Percentiles rank a stretch among this genome's conserved stretches.
These are phyloP conservation scores for Pseudogymnoascus sp. DNA, from an alignment of 2,329 filamentous ascomycete genomes.

Conservation along the genomic window DNA sequence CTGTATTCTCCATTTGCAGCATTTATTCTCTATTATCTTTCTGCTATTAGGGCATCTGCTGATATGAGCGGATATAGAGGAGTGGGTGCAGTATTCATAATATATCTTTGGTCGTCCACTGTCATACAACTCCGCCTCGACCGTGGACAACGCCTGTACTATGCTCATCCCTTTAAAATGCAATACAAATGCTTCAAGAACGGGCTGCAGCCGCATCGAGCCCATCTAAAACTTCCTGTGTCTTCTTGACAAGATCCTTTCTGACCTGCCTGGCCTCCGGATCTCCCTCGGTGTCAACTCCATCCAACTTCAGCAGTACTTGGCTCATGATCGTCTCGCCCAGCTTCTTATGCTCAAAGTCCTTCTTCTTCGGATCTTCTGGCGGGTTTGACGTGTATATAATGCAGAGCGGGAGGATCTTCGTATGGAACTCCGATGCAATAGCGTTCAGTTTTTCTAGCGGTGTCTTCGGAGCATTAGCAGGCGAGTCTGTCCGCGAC, in stretches of 20 bases:
- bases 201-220: slow-evolving; percentile 41
- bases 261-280: slow-evolving; percentile 54
- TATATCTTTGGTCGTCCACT: neutral
- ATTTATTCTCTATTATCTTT: neutral
- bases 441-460: slow-evolving; percentile 62
- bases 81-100: neutral
- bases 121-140: neutral
- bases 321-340: slow-evolving; percentile 71
- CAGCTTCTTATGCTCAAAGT: slow-evolving; percentile 67
- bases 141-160: neutral
- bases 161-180: neutral
- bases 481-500: slow-evolving; percentile 26
- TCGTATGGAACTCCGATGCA: slow-evolving; percentile 53
- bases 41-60: neutral
- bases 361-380: slow-evolving; percentile 55
- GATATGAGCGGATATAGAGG: neutral
- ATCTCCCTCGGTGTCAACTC: slow-evolving; percentile 65
- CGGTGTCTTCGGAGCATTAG: slow-evolving; percentile 35
- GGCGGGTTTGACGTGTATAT: slow-evolving; percentile 58
- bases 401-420: slow-evolving; percentile 58
- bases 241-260: slow-evolving; percentile 66
- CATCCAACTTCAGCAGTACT: slow-evolving; percentile 69
- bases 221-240: slow-evolving; percentile 58
- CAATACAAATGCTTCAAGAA: neutral
- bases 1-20: neutral